phyloP scores from a whole-genome alignment of 306 rosid species.

The Dryas drummondii region DNA sequence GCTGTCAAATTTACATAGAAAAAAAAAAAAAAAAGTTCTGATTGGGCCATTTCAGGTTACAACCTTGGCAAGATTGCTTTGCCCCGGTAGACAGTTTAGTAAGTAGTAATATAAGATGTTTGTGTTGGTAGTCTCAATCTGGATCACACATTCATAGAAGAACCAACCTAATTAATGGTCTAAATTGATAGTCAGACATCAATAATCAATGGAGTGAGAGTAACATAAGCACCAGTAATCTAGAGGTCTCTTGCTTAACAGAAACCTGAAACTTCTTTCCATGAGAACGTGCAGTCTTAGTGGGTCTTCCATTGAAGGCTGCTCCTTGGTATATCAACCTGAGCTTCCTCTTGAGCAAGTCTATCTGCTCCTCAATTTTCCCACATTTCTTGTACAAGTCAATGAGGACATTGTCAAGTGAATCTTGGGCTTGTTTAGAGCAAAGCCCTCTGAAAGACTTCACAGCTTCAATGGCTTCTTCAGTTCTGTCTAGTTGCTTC shows the following conservation, averaged over 20 bases:
- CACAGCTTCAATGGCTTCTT: slow-evolving; percentile 86
- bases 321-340: slow-evolving; percentile 45
- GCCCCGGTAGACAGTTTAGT: too few relatives aligned
- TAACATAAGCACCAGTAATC: slow-evolving; percentile 34
- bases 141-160: too few relatives aligned
- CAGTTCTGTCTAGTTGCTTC: slow-evolving; percentile 73
- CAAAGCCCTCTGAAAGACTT: slow-evolving; percentile 62
- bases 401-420: slow-evolving; percentile 82
- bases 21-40: too few relatives aligned
- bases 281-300: slow-evolving; percentile 51
- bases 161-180: too few relatives aligned
- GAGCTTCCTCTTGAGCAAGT: slow-evolving; percentile 54
- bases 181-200: not conserved
- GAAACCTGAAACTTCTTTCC: slow-evolving; percentile 51
- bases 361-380: slow-evolving; percentile 77
- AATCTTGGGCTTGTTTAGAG: slow-evolving; percentile 84
- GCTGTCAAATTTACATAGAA: too few relatives aligned
- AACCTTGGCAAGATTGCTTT: too few relatives aligned
- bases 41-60: too few relatives aligned
- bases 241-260: slow-evolving; percentile 44
- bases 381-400: slow-evolving; percentile 92
- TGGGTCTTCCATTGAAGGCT: slow-evolving; percentile 39
- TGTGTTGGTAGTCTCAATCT: too few relatives aligned
- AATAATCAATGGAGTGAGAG: not conserved
- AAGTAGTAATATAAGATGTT: too few relatives aligned